Conservation (phyloP, 2,329 filamentous ascomycete species). For the Zymoseptoria ardabiliae region DNA sequence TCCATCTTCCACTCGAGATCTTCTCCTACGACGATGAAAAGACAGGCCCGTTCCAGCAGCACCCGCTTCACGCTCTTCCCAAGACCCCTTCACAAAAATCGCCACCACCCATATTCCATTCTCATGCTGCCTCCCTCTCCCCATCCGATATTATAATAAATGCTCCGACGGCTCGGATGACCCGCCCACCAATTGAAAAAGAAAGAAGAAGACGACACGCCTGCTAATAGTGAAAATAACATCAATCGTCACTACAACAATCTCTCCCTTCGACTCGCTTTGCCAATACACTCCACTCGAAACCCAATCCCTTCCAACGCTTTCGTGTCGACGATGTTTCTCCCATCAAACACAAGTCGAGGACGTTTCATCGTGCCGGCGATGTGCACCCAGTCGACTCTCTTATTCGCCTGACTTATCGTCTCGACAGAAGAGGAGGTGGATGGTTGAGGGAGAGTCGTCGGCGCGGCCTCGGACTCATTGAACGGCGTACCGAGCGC, state of each 20-base stretch:
- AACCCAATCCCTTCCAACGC: constrained; percentile 30
- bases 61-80: too few relatives aligned
- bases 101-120: too few relatives aligned
- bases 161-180: too few relatives aligned
- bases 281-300: constrained; percentile 31
- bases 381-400: constrained; percentile 29
- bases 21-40: too few relatives aligned
- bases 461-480: constrained; percentile 2
- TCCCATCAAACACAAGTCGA: constrained; percentile 32
- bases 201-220: not conserved
- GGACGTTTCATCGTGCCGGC: constrained; percentile 29
- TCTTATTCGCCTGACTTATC: constrained; percentile 8
- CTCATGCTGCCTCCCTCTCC: too few relatives aligned
- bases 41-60: too few relatives aligned
- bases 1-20: too few relatives aligned
- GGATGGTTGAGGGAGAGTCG: not conserved
- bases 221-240: not conserved
- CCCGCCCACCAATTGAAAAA: too few relatives aligned
- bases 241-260: constrained; percentile 3
- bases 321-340: constrained; percentile 29
- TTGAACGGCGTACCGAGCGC: constrained; percentile 12
- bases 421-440: not conserved
- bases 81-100: too few relatives aligned
- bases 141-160: too few relatives aligned
- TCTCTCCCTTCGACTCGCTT: constrained; percentile 14